Conservation (phyloP, 2,329 filamentous ascomycete species). For the Colletotrichum cordylinicola region DNA sequence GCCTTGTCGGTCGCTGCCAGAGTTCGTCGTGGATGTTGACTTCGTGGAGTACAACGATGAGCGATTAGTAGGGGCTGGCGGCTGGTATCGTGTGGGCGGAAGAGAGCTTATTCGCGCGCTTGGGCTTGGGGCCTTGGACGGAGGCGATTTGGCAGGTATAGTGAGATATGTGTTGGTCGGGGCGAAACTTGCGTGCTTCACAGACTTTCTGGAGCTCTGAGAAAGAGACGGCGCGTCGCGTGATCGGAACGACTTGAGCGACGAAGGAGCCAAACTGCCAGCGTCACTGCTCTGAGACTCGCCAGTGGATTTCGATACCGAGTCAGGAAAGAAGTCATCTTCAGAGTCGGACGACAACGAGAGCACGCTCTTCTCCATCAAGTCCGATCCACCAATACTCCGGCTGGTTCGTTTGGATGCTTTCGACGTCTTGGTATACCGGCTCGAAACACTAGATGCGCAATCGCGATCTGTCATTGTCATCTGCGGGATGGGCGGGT, state of each 20-base stretch:
- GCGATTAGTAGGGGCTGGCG: conserved; percentile 18
- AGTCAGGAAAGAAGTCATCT: conserved; percentile 45
- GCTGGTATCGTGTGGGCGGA: conserved; percentile 20
- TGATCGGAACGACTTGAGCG: conserved; percentile 10
- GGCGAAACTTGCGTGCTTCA: conserved; percentile 45
- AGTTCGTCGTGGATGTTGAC: conserved; percentile 41
- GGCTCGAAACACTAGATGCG: conserved; percentile 57
- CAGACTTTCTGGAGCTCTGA: conserved; percentile 35
- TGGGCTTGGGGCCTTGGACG: conserved; percentile 23
- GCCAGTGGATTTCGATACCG: conserved; percentile 31
- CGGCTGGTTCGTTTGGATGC: conserved; percentile 54
- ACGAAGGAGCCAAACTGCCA: conserved; percentile 6
- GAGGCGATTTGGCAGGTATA: conserved; percentile 38
- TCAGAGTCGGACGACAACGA: conserved; percentile 65
- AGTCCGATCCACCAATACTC: conserved; percentile 56
- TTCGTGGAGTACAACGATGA: conserved; percentile 40
- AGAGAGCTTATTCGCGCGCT: conserved; percentile 35
- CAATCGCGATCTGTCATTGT: conserved; percentile 23
- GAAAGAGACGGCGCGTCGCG: conserved; percentile 29
- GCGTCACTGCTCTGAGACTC: conserved; percentile 15
- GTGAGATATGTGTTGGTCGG: conserved; percentile 47
- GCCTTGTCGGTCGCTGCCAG: conserved; percentile 35
- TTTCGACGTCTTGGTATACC: conserved; percentile 60
- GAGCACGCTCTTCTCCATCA: conserved; percentile 60
- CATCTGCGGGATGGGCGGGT: background rate